Percentiles rank a stretch among this genome's conserved stretches.
These are phyloP conservation scores for Volvox africanus DNA, from an alignment of 139 green algal genomes.

Conservation along the genomic window DNA sequence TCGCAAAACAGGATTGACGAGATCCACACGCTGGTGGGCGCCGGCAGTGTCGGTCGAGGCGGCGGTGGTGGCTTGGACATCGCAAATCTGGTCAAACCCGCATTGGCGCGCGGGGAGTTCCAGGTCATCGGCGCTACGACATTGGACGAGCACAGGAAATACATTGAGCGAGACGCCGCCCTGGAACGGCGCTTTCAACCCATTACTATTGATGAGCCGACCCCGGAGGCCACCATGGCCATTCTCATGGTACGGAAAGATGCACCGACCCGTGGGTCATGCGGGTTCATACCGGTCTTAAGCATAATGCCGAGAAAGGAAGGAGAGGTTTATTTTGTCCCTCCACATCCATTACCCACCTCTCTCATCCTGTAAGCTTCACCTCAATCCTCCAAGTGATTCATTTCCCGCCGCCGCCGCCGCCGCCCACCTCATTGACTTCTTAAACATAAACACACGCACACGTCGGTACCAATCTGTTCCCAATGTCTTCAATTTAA, in stretches of 20 bases:
- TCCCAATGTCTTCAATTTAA: no score
- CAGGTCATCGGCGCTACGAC: slow-evolving; percentile 89
- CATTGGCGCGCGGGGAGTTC: slow-evolving; percentile 57
- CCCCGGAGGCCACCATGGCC: slow-evolving; percentile 65
- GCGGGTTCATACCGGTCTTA: neutral
- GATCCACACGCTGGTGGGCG: slow-evolving; percentile 96
- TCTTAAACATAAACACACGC: no score
- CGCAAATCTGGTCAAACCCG: slow-evolving; percentile 95
- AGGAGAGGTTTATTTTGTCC: no score
- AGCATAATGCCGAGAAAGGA: no score
- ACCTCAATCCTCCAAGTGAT: no score
- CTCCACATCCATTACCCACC: no score
- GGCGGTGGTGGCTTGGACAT: slow-evolving; percentile 93
- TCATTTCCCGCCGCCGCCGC: no score
- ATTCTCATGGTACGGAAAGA: slow-evolving; percentile 78
- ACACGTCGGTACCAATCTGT: no score
- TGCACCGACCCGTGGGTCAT: neutral
- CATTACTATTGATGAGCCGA: slow-evolving; percentile 88
- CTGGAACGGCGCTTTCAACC: slow-evolving; percentile 97
- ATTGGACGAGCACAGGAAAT: slow-evolving; percentile 87
- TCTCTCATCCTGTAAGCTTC: no score
- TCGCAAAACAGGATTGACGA: slow-evolving; percentile 67
- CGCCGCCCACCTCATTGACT: no score
- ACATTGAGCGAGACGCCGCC: slow-evolving; percentile 97
- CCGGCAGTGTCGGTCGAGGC: slow-evolving; percentile 76